These are phyloP conservation scores for Saturnispora sanitii DNA, from an alignment of 805 yeast genomes.

Conservation along the genomic window DNA sequence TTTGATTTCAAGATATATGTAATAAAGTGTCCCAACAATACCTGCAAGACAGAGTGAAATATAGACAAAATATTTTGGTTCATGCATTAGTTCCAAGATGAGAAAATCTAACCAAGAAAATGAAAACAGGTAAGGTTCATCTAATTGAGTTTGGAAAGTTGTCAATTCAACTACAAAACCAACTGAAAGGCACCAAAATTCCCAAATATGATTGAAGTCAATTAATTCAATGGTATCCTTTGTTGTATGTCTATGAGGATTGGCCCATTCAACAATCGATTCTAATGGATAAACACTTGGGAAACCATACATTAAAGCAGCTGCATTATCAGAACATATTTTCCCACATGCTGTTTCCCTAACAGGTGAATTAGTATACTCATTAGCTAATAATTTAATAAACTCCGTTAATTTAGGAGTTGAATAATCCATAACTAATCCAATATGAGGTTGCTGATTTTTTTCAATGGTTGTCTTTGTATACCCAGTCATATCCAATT, in stretches of 20 bases:
- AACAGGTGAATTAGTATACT: slow-evolving; percentile 59
- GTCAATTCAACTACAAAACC: slow-evolving; percentile 69
- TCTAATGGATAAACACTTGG: slow-evolving; percentile 83
- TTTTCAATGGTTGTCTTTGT: slow-evolving; percentile 39
- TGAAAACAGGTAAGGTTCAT: no score
- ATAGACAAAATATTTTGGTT: slow-evolving; percentile 12
- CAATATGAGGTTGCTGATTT: slow-evolving; percentile 56
- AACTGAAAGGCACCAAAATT: slow-evolving; percentile 69
- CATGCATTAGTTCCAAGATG: slow-evolving; percentile 12
- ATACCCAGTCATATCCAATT: slow-evolving; percentile 92
- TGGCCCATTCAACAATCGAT: slow-evolving; percentile 51
- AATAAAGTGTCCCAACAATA: slow-evolving; percentile 3
- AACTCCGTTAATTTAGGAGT: slow-evolving; percentile 46
- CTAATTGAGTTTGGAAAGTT: slow-evolving; percentile 9
- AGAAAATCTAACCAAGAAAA: no score
- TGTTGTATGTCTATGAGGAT: slow-evolving; percentile 66
- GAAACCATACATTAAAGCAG: slow-evolving; percentile 73
- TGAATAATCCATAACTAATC: slow-evolving; percentile 70
- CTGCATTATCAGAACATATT: slow-evolving; percentile 89
- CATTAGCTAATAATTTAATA: slow-evolving; percentile 48
- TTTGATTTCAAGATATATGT: slow-evolving; percentile 2
- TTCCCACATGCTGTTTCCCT: slow-evolving; percentile 78
- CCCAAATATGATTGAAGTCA: slow-evolving; percentile 66
- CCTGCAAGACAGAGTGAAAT: slow-evolving; percentile 6
- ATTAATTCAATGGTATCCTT: slow-evolving; percentile 76